Evolutionary conservation across 2,329 filamentous ascomycete species (phyloP).

Genomic region (Balansia obtecta): DNA sequence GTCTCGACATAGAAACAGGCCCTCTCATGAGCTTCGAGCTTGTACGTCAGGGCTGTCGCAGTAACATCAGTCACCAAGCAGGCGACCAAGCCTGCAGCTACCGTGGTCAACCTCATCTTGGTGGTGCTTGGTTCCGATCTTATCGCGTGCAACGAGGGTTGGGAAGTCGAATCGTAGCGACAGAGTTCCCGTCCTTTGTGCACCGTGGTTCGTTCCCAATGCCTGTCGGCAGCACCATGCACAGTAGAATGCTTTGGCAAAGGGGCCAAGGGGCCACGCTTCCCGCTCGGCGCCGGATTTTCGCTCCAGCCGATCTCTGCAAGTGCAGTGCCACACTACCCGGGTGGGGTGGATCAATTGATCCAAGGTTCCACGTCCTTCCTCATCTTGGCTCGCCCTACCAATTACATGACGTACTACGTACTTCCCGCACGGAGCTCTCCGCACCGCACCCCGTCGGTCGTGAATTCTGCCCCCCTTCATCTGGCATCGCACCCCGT

Average conservation of each 20-base stretch:
- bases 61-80: constrained; percentile 57
- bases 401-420: constrained; percentile 4
- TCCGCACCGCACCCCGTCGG: background rate
- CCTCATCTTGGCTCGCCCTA: background rate
- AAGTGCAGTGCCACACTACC: background rate
- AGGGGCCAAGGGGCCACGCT: constrained; percentile 9
- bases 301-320: constrained; percentile 9
- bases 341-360: too few species aligned
- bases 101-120: constrained; percentile 52
- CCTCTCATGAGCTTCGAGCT: constrained; percentile 79
- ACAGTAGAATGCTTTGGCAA: background rate
- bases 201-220: constrained; percentile 4
- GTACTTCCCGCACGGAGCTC: background rate
- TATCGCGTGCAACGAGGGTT: constrained; percentile 15
- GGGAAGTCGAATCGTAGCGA: constrained; percentile 2
- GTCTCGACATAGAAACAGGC: constrained; percentile 88
- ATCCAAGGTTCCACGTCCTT: too few species aligned
- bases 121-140: constrained; percentile 11
- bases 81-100: constrained; percentile 59
- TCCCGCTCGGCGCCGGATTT: constrained; percentile 13
- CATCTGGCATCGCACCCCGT: background rate
- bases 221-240: background rate
- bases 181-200: background rate
- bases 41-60: constrained; percentile 90
- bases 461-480: background rate